Conservation (phyloP, 2,329 filamentous ascomycete genomes). For the Pestalotiopsis sp. region DNA sequence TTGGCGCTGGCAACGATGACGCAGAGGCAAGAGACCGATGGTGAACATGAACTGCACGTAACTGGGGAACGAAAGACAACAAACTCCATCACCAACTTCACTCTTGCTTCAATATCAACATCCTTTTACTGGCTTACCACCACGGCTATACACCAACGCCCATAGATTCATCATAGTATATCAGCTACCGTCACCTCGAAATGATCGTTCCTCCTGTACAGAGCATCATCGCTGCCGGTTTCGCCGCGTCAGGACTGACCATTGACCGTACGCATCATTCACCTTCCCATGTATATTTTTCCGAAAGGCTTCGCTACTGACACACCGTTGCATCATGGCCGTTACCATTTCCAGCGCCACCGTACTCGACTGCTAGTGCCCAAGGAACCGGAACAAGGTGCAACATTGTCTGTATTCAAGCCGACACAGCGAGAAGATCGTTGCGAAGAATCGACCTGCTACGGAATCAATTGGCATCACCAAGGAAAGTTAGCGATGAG, state of each 20-base stretch:
- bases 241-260: slow-evolving; percentile 24
- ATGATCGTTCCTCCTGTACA: slow-evolving; percentile 32
- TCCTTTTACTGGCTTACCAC: background rate
- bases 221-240: slow-evolving; percentile 27
- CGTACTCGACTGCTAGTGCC: slow-evolving; percentile 36
- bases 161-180: background rate
- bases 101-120: background rate
- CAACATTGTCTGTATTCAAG: no score
- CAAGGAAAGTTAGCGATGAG: slow-evolving; percentile 41
- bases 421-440: no score
- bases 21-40: background rate
- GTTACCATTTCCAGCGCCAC: slow-evolving; percentile 32
- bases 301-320: background rate
- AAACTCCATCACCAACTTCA: background rate
- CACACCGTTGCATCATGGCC: slow-evolving; percentile 17
- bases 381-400: no score
- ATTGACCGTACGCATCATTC: slow-evolving; percentile 21
- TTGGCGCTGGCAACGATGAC: background rate
- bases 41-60: background rate
- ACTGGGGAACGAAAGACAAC: background rate
- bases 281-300: background rate
- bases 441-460: slow-evolving; percentile 38
- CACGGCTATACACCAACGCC: background rate
- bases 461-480: slow-evolving; percentile 42
- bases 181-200: background rate